Evolutionary conservation across 1,139 yeast species (phyloP).

Genomic region (Magnusiomyces suaveolens): DNA sequence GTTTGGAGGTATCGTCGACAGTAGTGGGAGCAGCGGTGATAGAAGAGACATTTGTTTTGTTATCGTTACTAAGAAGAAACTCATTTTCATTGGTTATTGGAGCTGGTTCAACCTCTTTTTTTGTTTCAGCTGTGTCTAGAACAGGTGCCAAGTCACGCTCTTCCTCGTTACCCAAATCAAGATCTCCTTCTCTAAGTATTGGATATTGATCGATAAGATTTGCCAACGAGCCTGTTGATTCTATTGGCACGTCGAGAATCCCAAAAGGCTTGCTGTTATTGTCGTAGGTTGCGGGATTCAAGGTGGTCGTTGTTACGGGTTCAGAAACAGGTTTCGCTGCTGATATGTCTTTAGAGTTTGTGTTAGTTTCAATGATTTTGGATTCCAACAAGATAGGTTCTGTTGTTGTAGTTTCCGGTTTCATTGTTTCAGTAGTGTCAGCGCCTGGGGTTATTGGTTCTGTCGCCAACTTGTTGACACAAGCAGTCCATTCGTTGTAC

Average conservation of each 20-base stretch:
- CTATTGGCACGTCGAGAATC: neutral
- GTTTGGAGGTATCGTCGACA: neutral
- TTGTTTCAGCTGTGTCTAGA: neutral
- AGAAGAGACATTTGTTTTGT: neutral
- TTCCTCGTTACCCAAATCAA: neutral
- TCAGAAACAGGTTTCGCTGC: neutral
- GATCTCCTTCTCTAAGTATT: neutral
- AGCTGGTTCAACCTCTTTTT: neutral
- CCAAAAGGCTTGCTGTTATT: neutral
- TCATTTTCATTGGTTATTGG: neutral
- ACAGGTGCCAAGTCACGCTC: neutral
- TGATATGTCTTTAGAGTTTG: neutral
- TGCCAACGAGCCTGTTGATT: neutral
- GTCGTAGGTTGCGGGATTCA: neutral
- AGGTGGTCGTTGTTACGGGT: neutral
- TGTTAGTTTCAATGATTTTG: too few species aligned
- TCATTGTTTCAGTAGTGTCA: neutral
- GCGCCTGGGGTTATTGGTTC: neutral
- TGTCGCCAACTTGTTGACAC: neutral
- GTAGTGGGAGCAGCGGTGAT: neutral
- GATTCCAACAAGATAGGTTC: neutral
- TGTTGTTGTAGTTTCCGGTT: neutral
- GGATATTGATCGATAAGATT: neutral
- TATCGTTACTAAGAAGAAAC: too few species aligned
- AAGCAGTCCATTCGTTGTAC: constrained; percentile 9